phyloP scores from a whole-genome alignment of 768 basidiomycete species.

The Psilocybe sp. region DNA sequence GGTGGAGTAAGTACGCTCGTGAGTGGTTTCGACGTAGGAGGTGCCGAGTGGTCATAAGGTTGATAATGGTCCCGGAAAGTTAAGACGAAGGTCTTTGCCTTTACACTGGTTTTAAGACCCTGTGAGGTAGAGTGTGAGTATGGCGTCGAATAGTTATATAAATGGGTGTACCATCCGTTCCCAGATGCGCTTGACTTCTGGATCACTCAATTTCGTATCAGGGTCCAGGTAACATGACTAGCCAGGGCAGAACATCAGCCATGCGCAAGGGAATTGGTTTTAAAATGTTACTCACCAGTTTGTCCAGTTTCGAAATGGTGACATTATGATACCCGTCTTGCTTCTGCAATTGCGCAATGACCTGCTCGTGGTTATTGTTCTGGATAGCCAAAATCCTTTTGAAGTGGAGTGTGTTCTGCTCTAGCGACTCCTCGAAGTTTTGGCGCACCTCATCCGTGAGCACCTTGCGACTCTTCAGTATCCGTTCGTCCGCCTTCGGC shows the following conservation, averaged over 20 bases:
- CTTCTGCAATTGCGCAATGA: conserved; percentile 6
- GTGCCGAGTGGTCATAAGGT: background rate
- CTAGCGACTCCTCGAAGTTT: conserved; percentile 7
- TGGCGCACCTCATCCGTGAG: conserved; percentile 3
- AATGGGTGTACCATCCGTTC: conserved; percentile 2
- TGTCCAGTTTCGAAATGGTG: conserved; percentile 1
- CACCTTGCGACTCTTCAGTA: conserved; percentile 6
- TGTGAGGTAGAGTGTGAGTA: too few species aligned
- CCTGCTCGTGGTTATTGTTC: conserved; percentile 8
- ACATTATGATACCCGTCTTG: conserved; percentile 3
- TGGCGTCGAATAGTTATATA: too few species aligned
- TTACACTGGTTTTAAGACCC: conserved; percentile 5
- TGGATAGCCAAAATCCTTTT: conserved; percentile 9
- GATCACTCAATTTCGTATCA: too few species aligned
- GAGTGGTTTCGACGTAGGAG: background rate
- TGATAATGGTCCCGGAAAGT: conserved; percentile 9
- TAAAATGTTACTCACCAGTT: conserved; percentile 5
- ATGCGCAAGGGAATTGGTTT: too few species aligned
- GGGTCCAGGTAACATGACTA: background rate
- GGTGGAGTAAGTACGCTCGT: background rate
- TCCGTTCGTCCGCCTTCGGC: background rate
- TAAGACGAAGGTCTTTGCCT: conserved; percentile 10
- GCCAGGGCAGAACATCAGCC: too few species aligned
- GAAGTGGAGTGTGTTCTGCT: conserved; percentile 3
- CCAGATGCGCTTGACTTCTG: conserved; percentile 9